Evolutionary conservation across 805 yeast species (phyloP).

Genomic region (Candida nonsorbophila): DNA sequence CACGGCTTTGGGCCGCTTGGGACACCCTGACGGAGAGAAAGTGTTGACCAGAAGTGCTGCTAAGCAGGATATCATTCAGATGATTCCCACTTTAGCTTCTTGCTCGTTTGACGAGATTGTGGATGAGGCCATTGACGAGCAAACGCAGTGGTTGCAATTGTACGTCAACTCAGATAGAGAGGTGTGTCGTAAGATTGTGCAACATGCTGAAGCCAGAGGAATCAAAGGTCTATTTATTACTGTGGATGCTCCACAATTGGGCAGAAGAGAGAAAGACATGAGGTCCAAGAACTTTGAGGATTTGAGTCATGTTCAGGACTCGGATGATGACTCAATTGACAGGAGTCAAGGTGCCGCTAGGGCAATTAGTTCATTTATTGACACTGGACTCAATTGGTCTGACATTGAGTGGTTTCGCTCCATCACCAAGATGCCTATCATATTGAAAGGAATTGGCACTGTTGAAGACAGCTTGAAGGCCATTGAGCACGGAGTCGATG

Average conservation of each 20-base stretch:
- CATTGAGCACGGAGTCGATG: constrained; percentile 52
- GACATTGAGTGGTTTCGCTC: constrained; percentile 36
- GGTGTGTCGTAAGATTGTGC: constrained; percentile 56
- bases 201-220: constrained; percentile 68
- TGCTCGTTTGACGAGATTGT: constrained; percentile 84
- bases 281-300: constrained; percentile 53
- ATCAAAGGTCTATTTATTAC: constrained; percentile 82
- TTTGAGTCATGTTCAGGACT: constrained; percentile 42
- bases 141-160: constrained; percentile 84
- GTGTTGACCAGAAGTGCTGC: constrained; percentile 83
- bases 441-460: constrained; percentile 60
- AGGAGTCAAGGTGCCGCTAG: constrained; percentile 79
- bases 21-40: constrained; percentile 90
- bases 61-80: constrained; percentile 64
- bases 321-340: constrained; percentile 48
- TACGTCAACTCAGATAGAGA: constrained; percentile 76
- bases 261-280: constrained; percentile 87
- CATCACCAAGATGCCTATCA: constrained; percentile 34
- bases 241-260: constrained; percentile 89
- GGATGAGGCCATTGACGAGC: constrained; percentile 59
- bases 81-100: constrained; percentile 91
- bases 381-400: constrained; percentile 33
- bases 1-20: constrained; percentile 87
- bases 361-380: constrained; percentile 80
- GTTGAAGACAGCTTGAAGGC: constrained; percentile 62